Evolutionary conservation across 129 eudicot species (phyloP).

Genomic region (Gnaphalium uliginosum): DNA sequence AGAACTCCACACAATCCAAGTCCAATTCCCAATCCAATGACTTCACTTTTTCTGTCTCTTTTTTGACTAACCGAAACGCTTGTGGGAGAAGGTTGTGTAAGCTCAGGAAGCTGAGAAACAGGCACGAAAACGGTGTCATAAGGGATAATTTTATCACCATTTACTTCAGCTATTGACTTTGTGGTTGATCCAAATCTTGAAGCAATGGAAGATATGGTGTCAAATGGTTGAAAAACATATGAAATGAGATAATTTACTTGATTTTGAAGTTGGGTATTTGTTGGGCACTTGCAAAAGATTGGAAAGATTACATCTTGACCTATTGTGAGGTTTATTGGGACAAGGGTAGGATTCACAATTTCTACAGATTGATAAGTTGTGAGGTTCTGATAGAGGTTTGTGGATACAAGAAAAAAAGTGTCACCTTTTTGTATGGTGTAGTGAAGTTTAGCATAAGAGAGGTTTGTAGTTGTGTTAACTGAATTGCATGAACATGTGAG

Average conservation of each 20-base stretch:
- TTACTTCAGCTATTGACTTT: slow-evolving; percentile 45
- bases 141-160: slow-evolving; percentile 45
- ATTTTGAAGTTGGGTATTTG: slow-evolving; percentile 44
- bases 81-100: slow-evolving; percentile 57
- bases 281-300: slow-evolving; percentile 87
- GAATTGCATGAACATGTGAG: slow-evolving; percentile 69
- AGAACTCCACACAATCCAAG: slow-evolving; percentile 61
- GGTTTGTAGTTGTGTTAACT: slow-evolving; percentile 38
- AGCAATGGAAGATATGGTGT: slow-evolving; percentile 57
- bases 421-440: slow-evolving; percentile 56
- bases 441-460: slow-evolving; percentile 63
- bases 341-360: slow-evolving; percentile 65
- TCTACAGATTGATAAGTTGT: slow-evolving; percentile 78
- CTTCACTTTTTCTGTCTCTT: slow-evolving; percentile 30
- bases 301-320: slow-evolving; percentile 63
- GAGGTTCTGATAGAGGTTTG: slow-evolving; percentile 48
- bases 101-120: slow-evolving; percentile 57
- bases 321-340: slow-evolving; percentile 47
- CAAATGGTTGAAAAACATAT: slow-evolving; percentile 77
- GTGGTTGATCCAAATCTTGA: slow-evolving; percentile 44
- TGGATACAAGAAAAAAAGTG: slow-evolving; percentile 61
- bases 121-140: slow-evolving; percentile 73
- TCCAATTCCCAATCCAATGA: slow-evolving; percentile 65
- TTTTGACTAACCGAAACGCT: slow-evolving; percentile 9
- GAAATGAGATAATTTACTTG: slow-evolving; percentile 49